Conservation (phyloP, 2,329 filamentous ascomycete species). For the Cladophialophora psammophila region DNA sequence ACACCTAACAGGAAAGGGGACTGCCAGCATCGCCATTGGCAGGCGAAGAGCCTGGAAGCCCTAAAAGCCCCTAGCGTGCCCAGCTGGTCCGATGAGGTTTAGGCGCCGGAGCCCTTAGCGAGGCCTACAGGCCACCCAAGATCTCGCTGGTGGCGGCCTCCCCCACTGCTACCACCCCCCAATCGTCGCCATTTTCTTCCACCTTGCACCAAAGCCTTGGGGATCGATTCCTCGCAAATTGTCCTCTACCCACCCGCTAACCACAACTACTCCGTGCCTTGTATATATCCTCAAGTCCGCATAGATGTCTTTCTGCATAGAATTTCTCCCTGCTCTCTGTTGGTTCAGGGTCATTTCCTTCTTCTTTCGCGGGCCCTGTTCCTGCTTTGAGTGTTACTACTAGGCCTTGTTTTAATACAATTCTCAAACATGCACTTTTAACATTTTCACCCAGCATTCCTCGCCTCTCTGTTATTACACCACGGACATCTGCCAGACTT, state of each 20-base stretch:
- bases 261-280: neutral
- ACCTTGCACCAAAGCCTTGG: slow-evolving; percentile 2
- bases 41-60: neutral
- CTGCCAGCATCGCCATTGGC: neutral
- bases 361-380: slow-evolving; percentile 17
- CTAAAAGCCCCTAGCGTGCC: neutral
- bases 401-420: slow-evolving; percentile 12
- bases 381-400: slow-evolving; percentile 20
- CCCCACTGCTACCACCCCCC: neutral
- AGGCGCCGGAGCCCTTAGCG: neutral
- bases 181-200: neutral
- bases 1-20: neutral
- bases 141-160: neutral
- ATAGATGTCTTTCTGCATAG: slow-evolving; percentile 13
- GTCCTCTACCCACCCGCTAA: neutral
- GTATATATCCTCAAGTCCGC: slow-evolving; percentile 10
- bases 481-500: neutral
- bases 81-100: neutral
- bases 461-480: neutral
- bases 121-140: neutral
- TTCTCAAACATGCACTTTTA: neutral
- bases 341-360: slow-evolving; percentile 21
- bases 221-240: neutral
- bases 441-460: neutral
- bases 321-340: slow-evolving; percentile 22